Conservation (phyloP, 768 basidiomycete species). For the Mycena capillaripes region DNA sequence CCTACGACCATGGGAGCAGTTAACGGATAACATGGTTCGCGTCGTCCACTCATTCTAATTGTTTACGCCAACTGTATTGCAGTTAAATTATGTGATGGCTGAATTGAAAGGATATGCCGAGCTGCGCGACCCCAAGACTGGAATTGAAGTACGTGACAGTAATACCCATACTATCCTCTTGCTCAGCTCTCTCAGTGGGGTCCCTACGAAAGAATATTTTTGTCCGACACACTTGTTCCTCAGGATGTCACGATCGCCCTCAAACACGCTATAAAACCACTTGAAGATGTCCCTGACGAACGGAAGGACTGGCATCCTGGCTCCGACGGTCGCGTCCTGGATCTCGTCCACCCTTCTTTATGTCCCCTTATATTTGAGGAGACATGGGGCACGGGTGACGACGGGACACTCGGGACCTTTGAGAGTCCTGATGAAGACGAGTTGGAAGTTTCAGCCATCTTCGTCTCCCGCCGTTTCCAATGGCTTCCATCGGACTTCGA, state of each 20-base stretch:
- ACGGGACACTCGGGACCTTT: conserved; percentile 3
- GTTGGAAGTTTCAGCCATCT: neutral
- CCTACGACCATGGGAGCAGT: neutral
- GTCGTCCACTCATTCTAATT: neutral
- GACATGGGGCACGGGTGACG: conserved; percentile 25
- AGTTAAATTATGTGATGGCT: conserved; percentile 37
- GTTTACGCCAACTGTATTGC: neutral
- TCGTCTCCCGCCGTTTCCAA: conserved; percentile 28
- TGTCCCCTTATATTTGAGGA: conserved; percentile 42
- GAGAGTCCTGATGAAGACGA: conserved; percentile 1
- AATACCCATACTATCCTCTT: neutral
- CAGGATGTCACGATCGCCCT: conserved; percentile 22
- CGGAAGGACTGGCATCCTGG: conserved; percentile 50
- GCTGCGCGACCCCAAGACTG: conserved; percentile 33
- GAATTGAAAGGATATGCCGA: conserved; percentile 38
- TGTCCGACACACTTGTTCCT: conserved; percentile 42
- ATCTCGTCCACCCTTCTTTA: conserved; percentile 50
- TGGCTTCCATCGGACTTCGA: conserved; percentile 40
- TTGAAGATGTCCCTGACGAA: conserved; percentile 43
- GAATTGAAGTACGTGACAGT: conserved; percentile 33
- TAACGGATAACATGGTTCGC: conserved; percentile 36
- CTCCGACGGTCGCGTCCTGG: conserved; percentile 46
- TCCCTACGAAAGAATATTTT: conserved; percentile 35
- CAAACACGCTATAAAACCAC: conserved; percentile 22
- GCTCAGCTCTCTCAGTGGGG: conserved; percentile 28